Base-by-base conservation (phyloP, 768 basidiomycete genomes). In the Mycena sanguinolenta region DNA sequence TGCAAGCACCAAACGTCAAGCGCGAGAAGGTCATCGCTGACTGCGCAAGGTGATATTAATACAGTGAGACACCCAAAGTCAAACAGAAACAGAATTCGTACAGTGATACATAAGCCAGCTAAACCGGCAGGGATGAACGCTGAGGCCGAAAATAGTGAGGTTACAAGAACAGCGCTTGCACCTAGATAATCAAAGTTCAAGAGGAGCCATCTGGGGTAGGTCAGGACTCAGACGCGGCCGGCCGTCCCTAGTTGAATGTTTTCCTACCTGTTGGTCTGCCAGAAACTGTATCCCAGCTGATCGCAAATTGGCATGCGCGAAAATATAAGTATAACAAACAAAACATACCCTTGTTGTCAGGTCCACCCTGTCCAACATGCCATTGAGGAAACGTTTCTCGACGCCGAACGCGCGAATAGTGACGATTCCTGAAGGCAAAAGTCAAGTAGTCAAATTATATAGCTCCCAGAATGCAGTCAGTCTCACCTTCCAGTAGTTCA, bases 351-450 rank as follows among this genome's bases (percentile, higher is more conserved):
- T 39, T 58, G 27, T 58, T 12, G 58, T 53, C 17, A 85, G 80
- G 72, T 96, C 93, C 32, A 96, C 86, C 77, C 93, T 94, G 3
- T 74, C 72, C 76, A 94, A 92, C 9, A 96, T 82, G 67, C 87
- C 86, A 64, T 93, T 86, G 75, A 96, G 82, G 85, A 98, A 97
- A 7, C 88, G 83, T 50, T 82, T 82, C 77, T 97, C 95, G 0
- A 91, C 92, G 0, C 92, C 91, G 81, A 97, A 98, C 0, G 96
- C 70, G 63, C 34, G 14, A 49, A 97, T 94, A 12, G 95, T 96
- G 30, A 96, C 93, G 55, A 97, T 93, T 27, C 95, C 95, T 62
- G 95, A 21, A n/a, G 17, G 28, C 6, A 55, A 55, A 55, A n/a
- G 28, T 53, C 28, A 30, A 30, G 27, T 34, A n/a, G n/a, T n/a